These are phyloP conservation scores for Scheffersomyces quercinus DNA, from an alignment of 1,139 yeast species.

Conservation along the genomic window DNA sequence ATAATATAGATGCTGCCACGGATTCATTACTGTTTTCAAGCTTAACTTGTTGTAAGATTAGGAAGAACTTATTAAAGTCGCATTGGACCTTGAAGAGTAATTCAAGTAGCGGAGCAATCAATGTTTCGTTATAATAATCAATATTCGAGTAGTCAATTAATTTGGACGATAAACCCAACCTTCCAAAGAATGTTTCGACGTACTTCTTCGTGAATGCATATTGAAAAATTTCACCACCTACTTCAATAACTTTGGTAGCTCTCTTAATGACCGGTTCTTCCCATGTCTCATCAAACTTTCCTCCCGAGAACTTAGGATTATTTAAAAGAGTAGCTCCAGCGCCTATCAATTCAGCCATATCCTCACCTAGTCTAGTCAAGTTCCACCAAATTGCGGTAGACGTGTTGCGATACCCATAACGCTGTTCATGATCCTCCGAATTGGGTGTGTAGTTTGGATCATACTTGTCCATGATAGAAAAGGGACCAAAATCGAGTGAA, in stretches of 20 bases:
- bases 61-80: slow-evolving; percentile 81
- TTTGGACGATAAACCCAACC: slow-evolving; percentile 62
- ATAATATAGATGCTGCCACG: slow-evolving; percentile 34
- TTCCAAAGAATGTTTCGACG: slow-evolving; percentile 55
- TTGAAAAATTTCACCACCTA: slow-evolving; percentile 67
- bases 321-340: slow-evolving; percentile 56
- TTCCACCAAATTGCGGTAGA: slow-evolving; percentile 96
- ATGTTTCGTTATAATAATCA: slow-evolving; percentile 39
- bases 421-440: slow-evolving; percentile 71
- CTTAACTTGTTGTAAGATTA: slow-evolving; percentile 49
- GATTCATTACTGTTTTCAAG: slow-evolving; percentile 11
- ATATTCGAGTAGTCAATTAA: slow-evolving; percentile 38
- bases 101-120: slow-evolving; percentile 64
- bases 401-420: slow-evolving; percentile 80
- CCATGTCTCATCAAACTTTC: slow-evolving; percentile 44
- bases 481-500: slow-evolving; percentile 93
- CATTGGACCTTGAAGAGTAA: slow-evolving; percentile 61
- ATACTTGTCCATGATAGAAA: slow-evolving; percentile 82
- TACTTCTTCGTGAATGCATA: slow-evolving; percentile 61
- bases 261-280: slow-evolving; percentile 55
- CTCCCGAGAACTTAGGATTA: slow-evolving; percentile 32
- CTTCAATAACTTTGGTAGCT: slow-evolving; percentile 66
- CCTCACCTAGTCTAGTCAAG: slow-evolving; percentile 80
- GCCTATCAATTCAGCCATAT: slow-evolving; percentile 78
- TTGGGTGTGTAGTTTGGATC: slow-evolving; percentile 85